Evolutionary conservation across 2,329 filamentous ascomycete species (phyloP), one percentile per base, ranked within the genome.

Genomic region (Xylariaceae sp.): DNA sequence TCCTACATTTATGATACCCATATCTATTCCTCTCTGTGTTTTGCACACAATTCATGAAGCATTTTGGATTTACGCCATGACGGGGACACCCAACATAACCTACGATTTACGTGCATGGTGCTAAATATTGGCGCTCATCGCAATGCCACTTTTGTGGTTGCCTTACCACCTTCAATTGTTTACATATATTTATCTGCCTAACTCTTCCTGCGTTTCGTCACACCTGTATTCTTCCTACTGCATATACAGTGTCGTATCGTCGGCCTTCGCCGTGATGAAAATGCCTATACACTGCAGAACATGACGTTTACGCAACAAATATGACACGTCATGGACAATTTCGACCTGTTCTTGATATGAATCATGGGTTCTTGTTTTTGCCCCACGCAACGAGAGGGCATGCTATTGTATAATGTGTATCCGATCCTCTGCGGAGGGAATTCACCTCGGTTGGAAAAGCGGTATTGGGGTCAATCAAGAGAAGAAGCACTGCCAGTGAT

Each of bases 1-100:
- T 40, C 47, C 58, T 47, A 43, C 48, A 55, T 61, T 43, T 61
- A 58, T 62, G 60, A 63, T 63, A 63, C 61, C 61, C 57, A 51
- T 44, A 48, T 55, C 44, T 49, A 59, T 62, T 52, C 29, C 33
- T 54, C 41, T 47, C 56, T 56, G 45, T 52, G 43, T 50, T 53
- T 45, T 47, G 49, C 40, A 54, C 42, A 45, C 51, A 41, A 44
- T 45, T 54, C 40, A 57, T 49, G 53, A 58, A 56, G 55, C 56
- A 59, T 57, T 55, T 55, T 49, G 49, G 47, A 55, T 57, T 55
- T 56, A 52, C 39, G 27, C 42, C 48, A 49, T 41, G 44, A 40
- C 42, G 47, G 45, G 48, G 35, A 47, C 42, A 47, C 32, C 44
- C 40, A 54, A 42, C 45, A 49, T 52, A 48, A 52, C 35, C 45